phyloP scores from a whole-genome alignment of 768 basidiomycete species.

The Tylopilus rubrobrunneus region DNA sequence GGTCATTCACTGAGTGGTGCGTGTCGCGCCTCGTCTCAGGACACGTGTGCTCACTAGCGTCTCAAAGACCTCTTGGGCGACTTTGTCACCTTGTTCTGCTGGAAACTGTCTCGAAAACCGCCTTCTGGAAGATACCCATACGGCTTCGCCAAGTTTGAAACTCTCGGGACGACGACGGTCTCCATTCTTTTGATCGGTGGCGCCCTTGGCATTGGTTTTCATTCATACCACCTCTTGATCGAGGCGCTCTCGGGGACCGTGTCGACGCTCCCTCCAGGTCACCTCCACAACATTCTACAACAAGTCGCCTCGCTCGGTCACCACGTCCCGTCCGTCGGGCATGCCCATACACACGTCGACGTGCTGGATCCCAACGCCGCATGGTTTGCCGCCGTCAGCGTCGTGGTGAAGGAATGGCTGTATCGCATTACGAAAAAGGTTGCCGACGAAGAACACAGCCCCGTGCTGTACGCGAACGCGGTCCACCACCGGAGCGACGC shows the following conservation, averaged over 20 bases:
- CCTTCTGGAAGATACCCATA: conserved; percentile 80
- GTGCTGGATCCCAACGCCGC: conserved; percentile 89
- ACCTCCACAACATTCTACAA: conserved; percentile 58
- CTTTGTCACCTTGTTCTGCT: conserved; percentile 86
- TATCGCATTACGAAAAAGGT: conserved; percentile 87
- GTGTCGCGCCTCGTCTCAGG: conserved; percentile 24
- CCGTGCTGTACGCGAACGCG: conserved; percentile 93
- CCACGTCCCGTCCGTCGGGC: conserved; percentile 47
- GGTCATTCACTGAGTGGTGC: conserved; percentile 86
- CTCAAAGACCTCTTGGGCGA: conserved; percentile 76
- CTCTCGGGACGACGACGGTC: conserved; percentile 87
- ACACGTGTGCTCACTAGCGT: conserved; percentile 7
- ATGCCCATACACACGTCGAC: conserved; percentile 52
- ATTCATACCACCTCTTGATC: conserved; percentile 82
- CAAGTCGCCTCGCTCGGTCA: conserved; percentile 53
- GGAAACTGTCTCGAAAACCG: conserved; percentile 79
- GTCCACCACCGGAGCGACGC: conserved; percentile 97
- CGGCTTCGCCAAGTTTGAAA: conserved; percentile 93
- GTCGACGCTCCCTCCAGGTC: conserved; percentile 59
- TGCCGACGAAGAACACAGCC: conserved; percentile 86
- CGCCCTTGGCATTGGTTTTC: conserved; percentile 81
- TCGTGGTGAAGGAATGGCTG: conserved; percentile 88
- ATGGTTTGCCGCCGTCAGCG: conserved; percentile 86
- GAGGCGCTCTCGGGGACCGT: conserved; percentile 67
- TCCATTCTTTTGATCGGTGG: conserved; percentile 84